These are phyloP conservation scores for Tylopilus sp. DNA, from an alignment of 768 basidiomycete species.

Conservation along the genomic window DNA sequence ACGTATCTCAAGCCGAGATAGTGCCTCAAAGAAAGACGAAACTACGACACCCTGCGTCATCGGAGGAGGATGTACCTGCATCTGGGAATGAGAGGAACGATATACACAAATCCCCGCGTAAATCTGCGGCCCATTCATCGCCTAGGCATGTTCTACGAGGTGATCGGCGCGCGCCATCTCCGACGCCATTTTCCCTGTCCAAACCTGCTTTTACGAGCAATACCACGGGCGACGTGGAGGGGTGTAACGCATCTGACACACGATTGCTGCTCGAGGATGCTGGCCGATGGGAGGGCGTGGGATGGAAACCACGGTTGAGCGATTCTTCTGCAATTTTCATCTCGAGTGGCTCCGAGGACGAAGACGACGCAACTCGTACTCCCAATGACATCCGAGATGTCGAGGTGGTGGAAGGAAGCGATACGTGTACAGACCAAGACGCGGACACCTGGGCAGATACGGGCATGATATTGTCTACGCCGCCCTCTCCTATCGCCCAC, in stretches of 20 bases:
- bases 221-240: background rate
- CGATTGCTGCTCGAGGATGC: background rate
- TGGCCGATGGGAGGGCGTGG: background rate
- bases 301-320: constrained; percentile 6
- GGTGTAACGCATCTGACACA: background rate
- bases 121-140: constrained; percentile 23
- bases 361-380: background rate
- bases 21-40: background rate
- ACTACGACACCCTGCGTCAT: background rate
- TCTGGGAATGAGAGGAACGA: constrained; percentile 6
- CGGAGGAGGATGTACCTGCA: background rate
- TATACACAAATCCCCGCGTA: constrained; percentile 24
- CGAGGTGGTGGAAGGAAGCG: background rate
- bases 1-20: background rate
- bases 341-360: constrained; percentile 28
- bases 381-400: background rate
- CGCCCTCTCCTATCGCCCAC: constrained; percentile 14
- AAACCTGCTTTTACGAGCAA: background rate
- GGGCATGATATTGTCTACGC: constrained; percentile 26
- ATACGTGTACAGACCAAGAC: constrained; percentile 1
- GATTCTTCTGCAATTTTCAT: constrained; percentile 22
- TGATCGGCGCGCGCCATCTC: constrained; percentile 11
- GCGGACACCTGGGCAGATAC: constrained; percentile 15
- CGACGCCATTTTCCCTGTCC: constrained; percentile 1
- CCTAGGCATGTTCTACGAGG: constrained; percentile 12